A percentile compares a stretch with the other conserved stretches of the same genome.
Conservation (phyloP, 2,329 filamentous ascomycete genomes). For the Fusarium denticulatum region DNA sequence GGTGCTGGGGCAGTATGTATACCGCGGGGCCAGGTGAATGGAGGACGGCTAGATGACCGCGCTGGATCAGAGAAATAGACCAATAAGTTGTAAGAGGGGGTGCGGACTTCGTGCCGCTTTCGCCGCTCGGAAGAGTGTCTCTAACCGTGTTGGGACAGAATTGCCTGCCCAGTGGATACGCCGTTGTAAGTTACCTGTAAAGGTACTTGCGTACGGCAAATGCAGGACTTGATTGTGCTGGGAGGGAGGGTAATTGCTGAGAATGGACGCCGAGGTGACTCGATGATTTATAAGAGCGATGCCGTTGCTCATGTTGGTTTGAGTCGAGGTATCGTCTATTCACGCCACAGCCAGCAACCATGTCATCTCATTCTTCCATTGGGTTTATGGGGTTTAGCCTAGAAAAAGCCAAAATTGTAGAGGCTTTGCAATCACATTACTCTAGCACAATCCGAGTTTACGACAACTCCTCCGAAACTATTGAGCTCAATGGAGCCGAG, state of each 20-base stretch:
- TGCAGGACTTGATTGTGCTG: neutral
- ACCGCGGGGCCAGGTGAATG: accelerated
- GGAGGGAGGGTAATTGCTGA: neutral
- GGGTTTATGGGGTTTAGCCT: neutral
- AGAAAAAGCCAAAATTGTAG: neutral
- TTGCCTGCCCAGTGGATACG: neutral
- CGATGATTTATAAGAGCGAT: neutral
- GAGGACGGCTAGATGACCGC: neutral
- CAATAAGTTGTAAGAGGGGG: neutral
- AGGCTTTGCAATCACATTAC: neutral
- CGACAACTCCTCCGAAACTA: accelerated
- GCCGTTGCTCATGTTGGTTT: neutral
- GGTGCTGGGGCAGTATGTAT: neutral
- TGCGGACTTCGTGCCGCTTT: neutral
- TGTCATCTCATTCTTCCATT: neutral
- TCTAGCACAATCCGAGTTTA: accelerated
- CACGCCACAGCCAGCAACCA: neutral
- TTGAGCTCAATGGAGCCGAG: accelerated
- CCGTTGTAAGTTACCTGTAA: neutral
- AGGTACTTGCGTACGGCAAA: accelerated
- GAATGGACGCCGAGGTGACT: neutral
- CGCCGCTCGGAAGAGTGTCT: neutral
- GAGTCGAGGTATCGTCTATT: neutral
- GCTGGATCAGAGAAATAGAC: accelerated
- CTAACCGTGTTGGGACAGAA: neutral